These are phyloP conservation scores for Euphorbia corollata DNA, from an alignment of 441 rosid genomes.

Conservation along the genomic window DNA sequence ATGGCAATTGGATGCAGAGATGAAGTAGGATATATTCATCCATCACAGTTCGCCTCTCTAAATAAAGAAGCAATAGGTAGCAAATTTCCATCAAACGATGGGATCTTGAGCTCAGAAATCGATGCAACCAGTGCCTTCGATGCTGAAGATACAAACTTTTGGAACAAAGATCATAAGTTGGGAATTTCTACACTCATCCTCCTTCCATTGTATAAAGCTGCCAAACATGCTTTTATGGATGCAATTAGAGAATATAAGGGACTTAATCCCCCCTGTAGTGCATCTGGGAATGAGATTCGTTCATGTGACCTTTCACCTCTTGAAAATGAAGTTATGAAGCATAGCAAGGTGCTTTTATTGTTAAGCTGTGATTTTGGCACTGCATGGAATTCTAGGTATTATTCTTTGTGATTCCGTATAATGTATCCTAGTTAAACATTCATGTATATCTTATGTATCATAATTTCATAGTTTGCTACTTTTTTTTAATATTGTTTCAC, in stretches of 20 bases:
- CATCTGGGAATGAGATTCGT: conserved; percentile 17
- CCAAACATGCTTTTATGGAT: conserved; percentile 47
- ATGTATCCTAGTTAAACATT: too few species aligned
- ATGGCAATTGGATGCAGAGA: conserved; percentile 38
- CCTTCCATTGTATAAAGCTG: conserved; percentile 48
- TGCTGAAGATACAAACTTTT: conserved; percentile 33
- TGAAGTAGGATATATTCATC: conserved; percentile 81
- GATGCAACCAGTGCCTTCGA: background rate
- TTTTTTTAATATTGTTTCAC: background rate
- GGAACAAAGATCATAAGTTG: conserved; percentile 68
- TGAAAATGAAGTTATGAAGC: conserved; percentile 56
- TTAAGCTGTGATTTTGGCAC: conserved; percentile 78
- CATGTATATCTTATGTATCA: background rate
- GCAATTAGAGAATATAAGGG: conserved; percentile 34
- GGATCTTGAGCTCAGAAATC: conserved; percentile 10
- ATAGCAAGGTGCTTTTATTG: conserved; percentile 65
- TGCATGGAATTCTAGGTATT: conserved; percentile 89
- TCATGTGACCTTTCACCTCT: conserved; percentile 20
- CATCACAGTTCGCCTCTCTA: conserved; percentile 57
- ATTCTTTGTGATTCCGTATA: background rate
- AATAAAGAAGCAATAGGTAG: conserved; percentile 27
- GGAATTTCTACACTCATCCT: conserved; percentile 65
- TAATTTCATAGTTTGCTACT: background rate
- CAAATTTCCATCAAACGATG: conserved; percentile 17
- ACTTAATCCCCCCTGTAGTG: conserved; percentile 11